A percentile compares a stretch with the other conserved stretches of the same genome.
These are phyloP conservation scores for Trichophyton schoenleinii DNA, from an alignment of 2,329 filamentous ascomycete species.

Conservation along the genomic window DNA sequence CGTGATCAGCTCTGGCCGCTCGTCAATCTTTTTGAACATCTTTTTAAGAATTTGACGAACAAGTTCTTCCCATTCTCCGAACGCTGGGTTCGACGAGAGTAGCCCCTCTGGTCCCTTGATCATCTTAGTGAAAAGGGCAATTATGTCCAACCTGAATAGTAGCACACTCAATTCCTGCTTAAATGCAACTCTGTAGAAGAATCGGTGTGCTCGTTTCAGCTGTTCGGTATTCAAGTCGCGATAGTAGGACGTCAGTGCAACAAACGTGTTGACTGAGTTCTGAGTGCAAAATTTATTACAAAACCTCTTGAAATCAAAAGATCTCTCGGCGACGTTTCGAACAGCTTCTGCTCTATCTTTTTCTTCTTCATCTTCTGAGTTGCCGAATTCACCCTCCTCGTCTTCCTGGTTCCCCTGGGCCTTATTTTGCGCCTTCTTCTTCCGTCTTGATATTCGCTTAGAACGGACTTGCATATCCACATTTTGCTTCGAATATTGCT, in stretches of 20 bases:
- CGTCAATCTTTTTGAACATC: conserved; percentile 70
- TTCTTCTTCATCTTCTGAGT: conserved; percentile 47
- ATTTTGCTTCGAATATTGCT: conserved; percentile 90
- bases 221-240: conserved; percentile 65
- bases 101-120: conserved; percentile 76
- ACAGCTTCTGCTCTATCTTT: conserved; percentile 62
- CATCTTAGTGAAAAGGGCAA: conserved; percentile 78
- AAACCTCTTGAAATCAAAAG: conserved; percentile 86
- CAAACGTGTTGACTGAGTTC: conserved; percentile 76
- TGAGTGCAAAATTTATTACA: conserved; percentile 69
- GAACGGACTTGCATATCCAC: conserved; percentile 86
- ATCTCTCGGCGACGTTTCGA: conserved; percentile 63
- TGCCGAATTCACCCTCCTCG: conserved; percentile 33
- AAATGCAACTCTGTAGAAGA: conserved; percentile 86
- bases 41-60: conserved; percentile 71
- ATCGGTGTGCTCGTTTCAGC: conserved; percentile 82
- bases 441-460: conserved; percentile 57
- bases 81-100: conserved; percentile 52
- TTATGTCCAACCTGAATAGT: conserved; percentile 81
- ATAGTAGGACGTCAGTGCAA: conserved; percentile 68
- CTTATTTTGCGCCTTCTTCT: conserved; percentile 56
- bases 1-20: conserved; percentile 71
- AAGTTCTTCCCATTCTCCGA: conserved; percentile 83
- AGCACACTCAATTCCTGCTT: conserved; percentile 86
- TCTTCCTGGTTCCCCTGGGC: conserved; percentile 22